A percentile compares a stretch with the other conserved stretches of the same genome.
These are phyloP conservation scores for Micractinium sp. DNA, from an alignment of 139 green algal genomes.

Conservation along the genomic window DNA sequence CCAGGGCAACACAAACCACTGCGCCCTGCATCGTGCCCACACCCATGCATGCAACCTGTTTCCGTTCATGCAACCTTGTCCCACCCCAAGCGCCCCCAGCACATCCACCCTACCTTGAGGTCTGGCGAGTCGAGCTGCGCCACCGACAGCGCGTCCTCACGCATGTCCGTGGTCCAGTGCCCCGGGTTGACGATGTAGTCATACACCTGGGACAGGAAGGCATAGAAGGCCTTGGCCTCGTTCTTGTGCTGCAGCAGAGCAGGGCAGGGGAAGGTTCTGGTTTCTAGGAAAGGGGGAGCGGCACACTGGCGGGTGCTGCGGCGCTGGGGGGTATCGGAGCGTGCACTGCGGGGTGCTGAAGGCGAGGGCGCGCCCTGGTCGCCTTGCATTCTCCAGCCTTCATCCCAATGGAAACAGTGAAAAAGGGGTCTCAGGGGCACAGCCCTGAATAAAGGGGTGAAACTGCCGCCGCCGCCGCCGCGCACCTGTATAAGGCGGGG, in stretches of 20 bases:
- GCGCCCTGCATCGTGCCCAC: neutral
- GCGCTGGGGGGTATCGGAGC: no score
- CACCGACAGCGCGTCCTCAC: slow-evolving; percentile 82
- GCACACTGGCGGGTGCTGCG: neutral
- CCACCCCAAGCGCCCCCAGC: neutral
- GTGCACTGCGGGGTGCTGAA: no score
- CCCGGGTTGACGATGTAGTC: slow-evolving; percentile 56
- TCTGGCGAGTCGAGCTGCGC: slow-evolving; percentile 79
- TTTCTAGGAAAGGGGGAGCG: neutral
- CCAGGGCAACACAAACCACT: no score
- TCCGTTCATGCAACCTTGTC: no score
- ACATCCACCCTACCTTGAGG: slow-evolving; percentile 67
- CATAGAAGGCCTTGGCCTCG: slow-evolving; percentile 92
- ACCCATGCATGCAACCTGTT: neutral
- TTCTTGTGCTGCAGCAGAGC: slow-evolving; percentile 90
- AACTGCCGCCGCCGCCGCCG: neutral
- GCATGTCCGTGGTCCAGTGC: slow-evolving; percentile 96
- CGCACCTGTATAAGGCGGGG: slow-evolving; percentile 32
- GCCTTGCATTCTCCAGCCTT: neutral
- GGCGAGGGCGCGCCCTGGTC: no score
- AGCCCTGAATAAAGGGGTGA: neutral
- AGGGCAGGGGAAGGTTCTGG: neutral
- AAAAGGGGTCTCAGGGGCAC: neutral
- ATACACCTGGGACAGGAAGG: slow-evolving; percentile 68
- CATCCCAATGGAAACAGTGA: no score